phyloP scores from a whole-genome alignment of 176 grass and related monocot species.

The Eragrostis nindensis region DNA sequence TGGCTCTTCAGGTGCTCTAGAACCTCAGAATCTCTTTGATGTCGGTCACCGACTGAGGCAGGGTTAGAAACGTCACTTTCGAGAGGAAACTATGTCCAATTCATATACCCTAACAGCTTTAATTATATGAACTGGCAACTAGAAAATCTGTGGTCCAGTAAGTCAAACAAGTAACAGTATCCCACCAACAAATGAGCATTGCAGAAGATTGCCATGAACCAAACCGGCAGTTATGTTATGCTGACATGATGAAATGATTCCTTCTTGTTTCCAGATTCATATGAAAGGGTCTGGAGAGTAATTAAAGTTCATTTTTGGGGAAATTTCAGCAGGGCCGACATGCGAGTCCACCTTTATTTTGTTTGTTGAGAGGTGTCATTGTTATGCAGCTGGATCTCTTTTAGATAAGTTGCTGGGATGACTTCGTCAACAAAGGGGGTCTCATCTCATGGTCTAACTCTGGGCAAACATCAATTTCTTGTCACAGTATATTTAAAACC shows the following conservation, averaged over 20 bases:
- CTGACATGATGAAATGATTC: conserved; percentile 16
- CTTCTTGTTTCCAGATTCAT: background rate
- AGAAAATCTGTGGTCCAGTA: conserved; percentile 6
- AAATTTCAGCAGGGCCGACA: background rate
- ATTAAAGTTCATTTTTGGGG: background rate
- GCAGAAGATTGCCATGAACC: background rate
- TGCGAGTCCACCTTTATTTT: conserved; percentile 12
- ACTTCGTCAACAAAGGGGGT: conserved; percentile 39
- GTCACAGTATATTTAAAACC: conserved; percentile 5
- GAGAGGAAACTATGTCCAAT: background rate
- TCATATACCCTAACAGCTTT: conserved; percentile 21
- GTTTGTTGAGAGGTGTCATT: background rate
- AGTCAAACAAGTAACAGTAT: conserved; percentile 31
- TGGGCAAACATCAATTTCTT: conserved; percentile 22
- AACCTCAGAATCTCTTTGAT: conserved; percentile 5
- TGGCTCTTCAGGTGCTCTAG: background rate
- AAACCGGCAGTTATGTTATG: conserved; percentile 11
- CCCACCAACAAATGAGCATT: conserved; percentile 37
- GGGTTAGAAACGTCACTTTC: conserved; percentile 10
- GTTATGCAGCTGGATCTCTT: conserved; percentile 28
- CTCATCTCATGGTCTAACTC: conserved; percentile 15
- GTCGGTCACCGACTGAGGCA: conserved; percentile 31
- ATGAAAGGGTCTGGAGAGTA: background rate
- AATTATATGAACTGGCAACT: conserved; percentile 45
- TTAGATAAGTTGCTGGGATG: conserved; percentile 35